A percentile compares a stretch with the other conserved stretches of the same genome.
Evolutionary conservation across 176 grass and related monocot species (phyloP).

Genomic region (Carex pumila): DNA sequence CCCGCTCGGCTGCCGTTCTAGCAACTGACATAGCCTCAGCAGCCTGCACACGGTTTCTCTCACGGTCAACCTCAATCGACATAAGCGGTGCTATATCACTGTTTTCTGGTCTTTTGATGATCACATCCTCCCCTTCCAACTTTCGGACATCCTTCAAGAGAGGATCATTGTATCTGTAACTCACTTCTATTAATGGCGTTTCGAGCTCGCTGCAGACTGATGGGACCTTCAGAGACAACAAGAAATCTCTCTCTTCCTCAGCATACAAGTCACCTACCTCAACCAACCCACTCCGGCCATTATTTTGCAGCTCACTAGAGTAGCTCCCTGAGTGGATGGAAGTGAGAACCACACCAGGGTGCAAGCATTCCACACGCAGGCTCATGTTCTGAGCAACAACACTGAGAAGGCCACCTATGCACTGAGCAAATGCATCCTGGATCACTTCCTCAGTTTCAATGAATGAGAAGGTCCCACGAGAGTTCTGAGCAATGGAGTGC

Average conservation of each 20-base stretch:
- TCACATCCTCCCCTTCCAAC: constrained; percentile 43
- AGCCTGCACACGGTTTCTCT: constrained; percentile 60
- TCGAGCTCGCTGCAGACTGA: constrained; percentile 19
- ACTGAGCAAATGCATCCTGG: constrained; percentile 63
- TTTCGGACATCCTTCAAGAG: constrained; percentile 31
- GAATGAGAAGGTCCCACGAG: constrained; percentile 67
- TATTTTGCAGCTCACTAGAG: constrained; percentile 10
- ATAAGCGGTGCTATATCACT: constrained; percentile 18
- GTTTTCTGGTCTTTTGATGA: constrained; percentile 31
- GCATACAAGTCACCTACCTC: constrained; percentile 62
- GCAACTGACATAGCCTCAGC: constrained; percentile 71
- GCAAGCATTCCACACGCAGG: constrained; percentile 38
- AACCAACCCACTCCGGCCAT: constrained; percentile 35
- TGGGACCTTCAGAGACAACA: constrained; percentile 43
- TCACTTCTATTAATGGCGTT: constrained; percentile 28
- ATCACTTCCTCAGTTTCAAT: constrained; percentile 44
- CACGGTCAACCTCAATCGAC: constrained; percentile 60
- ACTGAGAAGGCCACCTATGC: constrained; percentile 56
- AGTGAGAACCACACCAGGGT: constrained; percentile 34
- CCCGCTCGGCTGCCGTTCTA: constrained; percentile 44
- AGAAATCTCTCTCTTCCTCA: constrained; percentile 67
- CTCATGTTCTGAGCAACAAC: constrained; percentile 56
- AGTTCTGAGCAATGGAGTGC: constrained; percentile 40
- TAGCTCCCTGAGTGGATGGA: constrained; percentile 62
- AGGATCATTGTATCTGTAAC: constrained; percentile 46